Percentiles rank a stretch among this genome's conserved stretches.
These are phyloP conservation scores for Colletotrichum orbiculare DNA, from an alignment of 2,329 filamentous ascomycete species.

Conservation along the genomic window DNA sequence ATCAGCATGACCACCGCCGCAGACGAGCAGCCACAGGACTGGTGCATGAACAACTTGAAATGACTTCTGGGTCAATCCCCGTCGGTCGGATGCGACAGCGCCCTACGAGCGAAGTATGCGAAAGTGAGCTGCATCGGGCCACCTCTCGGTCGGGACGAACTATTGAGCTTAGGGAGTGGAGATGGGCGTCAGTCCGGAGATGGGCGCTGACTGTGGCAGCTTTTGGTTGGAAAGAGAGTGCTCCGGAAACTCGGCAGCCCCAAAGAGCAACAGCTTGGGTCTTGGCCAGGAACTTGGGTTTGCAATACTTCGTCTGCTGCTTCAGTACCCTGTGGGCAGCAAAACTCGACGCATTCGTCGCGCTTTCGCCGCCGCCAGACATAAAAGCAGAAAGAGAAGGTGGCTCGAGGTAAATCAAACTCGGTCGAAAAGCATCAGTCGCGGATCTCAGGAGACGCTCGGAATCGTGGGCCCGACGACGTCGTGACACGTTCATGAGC, in stretches of 20 bases:
- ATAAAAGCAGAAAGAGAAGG: not conserved
- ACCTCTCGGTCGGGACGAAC: constrained; percentile 32
- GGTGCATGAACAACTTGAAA: constrained; percentile 33
- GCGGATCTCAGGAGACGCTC: constrained; percentile 36
- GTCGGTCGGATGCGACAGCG: constrained; percentile 2
- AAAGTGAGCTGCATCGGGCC: constrained; percentile 18
- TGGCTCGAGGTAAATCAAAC: constrained; percentile 33
- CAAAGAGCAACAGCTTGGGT: too few relatives aligned
- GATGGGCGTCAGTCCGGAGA: constrained; percentile 25
- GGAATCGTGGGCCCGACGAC: constrained; percentile 25
- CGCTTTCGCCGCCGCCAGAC: too few relatives aligned
- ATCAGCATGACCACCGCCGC: constrained; percentile 23
- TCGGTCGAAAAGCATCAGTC: constrained; percentile 22
- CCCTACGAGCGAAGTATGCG: too few relatives aligned
- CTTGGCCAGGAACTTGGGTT: too few relatives aligned
- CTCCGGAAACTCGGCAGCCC: constrained; percentile 6
- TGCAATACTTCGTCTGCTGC: too few relatives aligned
- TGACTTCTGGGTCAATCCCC: constrained; percentile 34
- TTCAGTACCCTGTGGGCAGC: too few relatives aligned
- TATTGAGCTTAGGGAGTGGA: constrained; percentile 32
- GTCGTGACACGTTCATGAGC: constrained; percentile 26
- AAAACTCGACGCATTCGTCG: not conserved
- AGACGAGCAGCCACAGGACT: constrained; percentile 30
- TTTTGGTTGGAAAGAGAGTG: not conserved
- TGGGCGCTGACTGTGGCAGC: constrained; percentile 6